Evolutionary conservation across 2,329 filamentous ascomycete genomes (phyloP), one percentile per base, ranked within the genome.

Genomic region (Hymenoscyphus repandus): DNA sequence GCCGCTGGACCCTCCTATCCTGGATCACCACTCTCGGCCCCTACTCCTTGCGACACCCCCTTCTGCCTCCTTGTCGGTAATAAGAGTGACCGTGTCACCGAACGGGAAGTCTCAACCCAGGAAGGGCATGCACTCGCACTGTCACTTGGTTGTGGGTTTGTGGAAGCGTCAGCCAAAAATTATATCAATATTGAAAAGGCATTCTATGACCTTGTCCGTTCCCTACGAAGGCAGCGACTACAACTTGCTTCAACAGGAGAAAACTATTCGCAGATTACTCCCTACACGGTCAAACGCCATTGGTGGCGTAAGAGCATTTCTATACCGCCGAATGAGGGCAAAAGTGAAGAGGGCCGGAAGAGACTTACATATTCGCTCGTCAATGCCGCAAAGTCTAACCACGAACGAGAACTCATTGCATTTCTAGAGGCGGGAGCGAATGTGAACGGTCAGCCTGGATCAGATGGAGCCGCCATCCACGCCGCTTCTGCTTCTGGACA

Each of bases 141-240:
- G 63, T 88, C 95, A 64, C 75, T 96, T 30, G 88, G 88, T 55
- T 96, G 91, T 71, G 90, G 95, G 60, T 96, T 96, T 62, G 88
- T 95, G 62, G 90, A 96, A 70, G 90, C 90, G 1, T 95, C 90
- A 6, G 90, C 90, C 37, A 96, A 96, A 74, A 95, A 95, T 68
- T 95, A 89, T 73, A 89, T 95, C 74, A 95, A 96, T 64, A 90
- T 95, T 49, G 91, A 95, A 70, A 96, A 93, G 75, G 90, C 89
- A 18, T 96, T 96, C 66, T 96, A 95, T 70, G 91, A 96, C 64
- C 90, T 96, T 6, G 91, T 96, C 43, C 77, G 91, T 58, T 86
- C 90, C 68, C 75, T 96, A 57, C 83, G 91, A 61, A 82, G 86
- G 63, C 88, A 95, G 70, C 79, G 87, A 22, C 7, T 13, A 13